Percentiles rank a stretch among this genome's conserved stretches.
Evolutionary conservation across 306 rosid species (phyloP).

Genomic region (Lablab purpureus): DNA sequence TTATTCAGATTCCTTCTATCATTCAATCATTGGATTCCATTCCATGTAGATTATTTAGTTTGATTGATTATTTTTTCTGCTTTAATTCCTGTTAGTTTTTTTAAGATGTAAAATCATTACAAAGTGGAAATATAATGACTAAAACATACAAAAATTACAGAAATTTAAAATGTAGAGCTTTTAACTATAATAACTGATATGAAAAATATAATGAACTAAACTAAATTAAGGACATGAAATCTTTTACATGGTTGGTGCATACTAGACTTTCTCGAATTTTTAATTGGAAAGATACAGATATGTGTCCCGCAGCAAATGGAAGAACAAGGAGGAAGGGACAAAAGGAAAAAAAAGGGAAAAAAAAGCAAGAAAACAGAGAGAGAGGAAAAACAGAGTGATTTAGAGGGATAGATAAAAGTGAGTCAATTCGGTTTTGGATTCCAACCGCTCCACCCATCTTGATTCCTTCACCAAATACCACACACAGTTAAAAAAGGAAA

Average conservation of each 20-base stretch:
- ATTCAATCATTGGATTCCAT: slow-evolving; percentile 28
- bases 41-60: not conserved
- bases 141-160: too few species aligned
- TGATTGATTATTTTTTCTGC: not conserved
- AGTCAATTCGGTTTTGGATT: slow-evolving; percentile 50
- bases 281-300: not conserved
- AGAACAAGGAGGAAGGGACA: not conserved
- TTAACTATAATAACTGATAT: too few species aligned
- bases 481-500: slow-evolving; percentile 54
- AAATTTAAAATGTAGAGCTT: too few species aligned
- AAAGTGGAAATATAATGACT: too few species aligned
- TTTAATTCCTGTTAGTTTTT: too few species aligned
- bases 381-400: slow-evolving; percentile 33
- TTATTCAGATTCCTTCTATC: slow-evolving; percentile 8
- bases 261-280: not conserved
- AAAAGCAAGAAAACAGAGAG: not conserved
- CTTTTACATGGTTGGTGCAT: not conserved
- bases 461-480: slow-evolving; percentile 63
- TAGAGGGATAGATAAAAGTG: slow-evolving; percentile 42
- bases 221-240: too few species aligned
- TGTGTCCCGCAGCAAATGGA: not conserved
- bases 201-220: too few species aligned
- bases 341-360: not conserved
- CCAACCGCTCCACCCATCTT: slow-evolving; percentile 66
- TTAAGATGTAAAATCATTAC: too few species aligned